phyloP scores from a whole-genome alignment of 352 stramenopile species.

The Plasmopara viticola region DNA sequence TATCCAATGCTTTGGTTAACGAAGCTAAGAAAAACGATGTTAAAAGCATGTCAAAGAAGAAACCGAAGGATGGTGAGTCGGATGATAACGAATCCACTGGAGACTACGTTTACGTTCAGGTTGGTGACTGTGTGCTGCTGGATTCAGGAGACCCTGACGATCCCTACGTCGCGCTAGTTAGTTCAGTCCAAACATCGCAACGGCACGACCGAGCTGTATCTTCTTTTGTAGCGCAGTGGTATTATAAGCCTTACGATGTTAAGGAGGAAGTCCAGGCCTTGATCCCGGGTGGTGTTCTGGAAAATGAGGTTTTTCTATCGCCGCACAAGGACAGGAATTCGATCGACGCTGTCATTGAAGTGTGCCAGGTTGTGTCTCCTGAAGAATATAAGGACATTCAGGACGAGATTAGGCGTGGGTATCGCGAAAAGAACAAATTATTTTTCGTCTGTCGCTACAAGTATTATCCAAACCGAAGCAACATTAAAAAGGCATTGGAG shows the following conservation, averaged over 20 bases:
- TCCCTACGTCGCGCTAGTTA: conserved; percentile 69
- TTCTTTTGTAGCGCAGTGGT: conserved; percentile 79
- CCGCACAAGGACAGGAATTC: conserved; percentile 81
- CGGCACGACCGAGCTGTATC: conserved; percentile 34
- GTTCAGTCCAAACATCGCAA: conserved; percentile 58
- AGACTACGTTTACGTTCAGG: conserved; percentile 60
- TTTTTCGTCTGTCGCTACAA: conserved; percentile 79
- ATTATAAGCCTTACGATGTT: conserved; percentile 78
- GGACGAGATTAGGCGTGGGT: conserved; percentile 61
- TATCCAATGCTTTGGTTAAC: conserved; percentile 7
- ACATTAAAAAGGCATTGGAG: conserved; percentile 61
- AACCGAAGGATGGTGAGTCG: conserved; percentile 22
- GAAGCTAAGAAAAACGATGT: conserved; percentile 8
- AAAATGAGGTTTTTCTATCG: conserved; percentile 78
- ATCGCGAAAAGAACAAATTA: conserved; percentile 52
- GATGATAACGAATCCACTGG: conserved; percentile 43
- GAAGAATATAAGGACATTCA: conserved; percentile 73
- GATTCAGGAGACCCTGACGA: conserved; percentile 65
- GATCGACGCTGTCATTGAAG: conserved; percentile 66
- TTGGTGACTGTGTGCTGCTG: conserved; percentile 73
- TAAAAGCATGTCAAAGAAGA: conserved; percentile 8
- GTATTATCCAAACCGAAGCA: conserved; percentile 65
- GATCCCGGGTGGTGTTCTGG: conserved; percentile 51
- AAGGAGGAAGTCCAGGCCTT: conserved; percentile 48
- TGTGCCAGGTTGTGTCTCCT: conserved; percentile 68